Evolutionary conservation across 2,329 filamentous ascomycete species (phyloP).

Genomic region (Fusarium brevicatenulatum): DNA sequence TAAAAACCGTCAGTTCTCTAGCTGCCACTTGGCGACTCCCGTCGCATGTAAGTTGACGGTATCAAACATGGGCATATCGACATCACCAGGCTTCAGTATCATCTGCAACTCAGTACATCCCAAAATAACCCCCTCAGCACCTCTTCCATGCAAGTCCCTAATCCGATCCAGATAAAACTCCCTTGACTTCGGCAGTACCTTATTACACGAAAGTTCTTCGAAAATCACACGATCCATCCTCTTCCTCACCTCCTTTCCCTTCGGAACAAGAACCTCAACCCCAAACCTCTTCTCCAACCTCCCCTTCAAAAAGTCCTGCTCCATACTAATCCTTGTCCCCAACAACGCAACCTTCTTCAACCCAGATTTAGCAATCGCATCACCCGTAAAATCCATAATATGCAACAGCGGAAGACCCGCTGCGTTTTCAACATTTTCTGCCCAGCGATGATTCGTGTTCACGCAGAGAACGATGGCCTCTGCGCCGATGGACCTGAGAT

Average conservation of each 20-base stretch:
- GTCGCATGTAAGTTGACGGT: background rate
- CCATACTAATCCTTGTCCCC: background rate
- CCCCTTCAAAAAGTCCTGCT: background rate
- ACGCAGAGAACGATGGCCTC: slow-evolving; percentile 19
- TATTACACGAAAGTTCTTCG: background rate
- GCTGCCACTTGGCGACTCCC: background rate
- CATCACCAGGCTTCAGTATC: background rate
- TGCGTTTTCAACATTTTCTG: background rate
- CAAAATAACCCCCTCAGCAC: background rate
- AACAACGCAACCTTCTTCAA: slow-evolving; percentile 1
- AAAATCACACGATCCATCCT: slow-evolving; percentile 10
- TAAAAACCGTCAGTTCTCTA: background rate
- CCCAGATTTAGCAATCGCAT: background rate
- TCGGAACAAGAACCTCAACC: background rate
- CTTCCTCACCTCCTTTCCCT: background rate
- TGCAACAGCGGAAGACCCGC: background rate
- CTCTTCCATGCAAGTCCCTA: background rate
- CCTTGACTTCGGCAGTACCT: background rate
- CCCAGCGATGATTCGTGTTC: slow-evolving; percentile 12
- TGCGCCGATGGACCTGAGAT: slow-evolving; percentile 8
- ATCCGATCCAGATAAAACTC: slow-evolving; percentile 1
- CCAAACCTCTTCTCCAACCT: background rate
- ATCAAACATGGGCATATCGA: background rate
- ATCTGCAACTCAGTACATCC: slow-evolving; percentile 7
- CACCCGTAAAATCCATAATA: background rate